These are phyloP conservation scores for Neopestalotiopsis sp. DNA, from an alignment of 2,329 filamentous ascomycete genomes.

Conservation along the genomic window DNA sequence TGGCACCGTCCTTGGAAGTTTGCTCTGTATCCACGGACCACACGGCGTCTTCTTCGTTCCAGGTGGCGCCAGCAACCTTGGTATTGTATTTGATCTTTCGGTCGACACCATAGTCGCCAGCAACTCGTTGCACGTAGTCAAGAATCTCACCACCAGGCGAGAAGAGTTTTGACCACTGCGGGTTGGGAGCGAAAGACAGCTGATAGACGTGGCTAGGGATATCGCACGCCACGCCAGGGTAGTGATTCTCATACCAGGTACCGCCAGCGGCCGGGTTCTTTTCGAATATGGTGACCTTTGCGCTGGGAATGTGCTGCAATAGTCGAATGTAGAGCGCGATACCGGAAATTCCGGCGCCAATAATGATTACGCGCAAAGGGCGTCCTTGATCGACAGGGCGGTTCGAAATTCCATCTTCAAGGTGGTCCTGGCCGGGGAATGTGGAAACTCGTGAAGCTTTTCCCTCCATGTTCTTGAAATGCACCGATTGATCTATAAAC, in stretches of 20 bases:
- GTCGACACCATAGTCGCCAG: constrained; percentile 38
- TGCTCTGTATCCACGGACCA: constrained; percentile 40
- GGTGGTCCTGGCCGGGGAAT: no score
- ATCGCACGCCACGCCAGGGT: constrained; percentile 28
- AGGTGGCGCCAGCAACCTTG: constrained; percentile 46
- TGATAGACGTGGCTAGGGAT: constrained; percentile 26
- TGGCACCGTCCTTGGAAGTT: not conserved
- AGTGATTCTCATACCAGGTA: constrained; percentile 35
- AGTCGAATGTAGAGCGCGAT: constrained; percentile 7
- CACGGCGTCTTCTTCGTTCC: constrained; percentile 47
- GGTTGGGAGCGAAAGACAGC: constrained; percentile 33
- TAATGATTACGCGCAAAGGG: constrained; percentile 5
- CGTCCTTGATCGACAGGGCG: not conserved
- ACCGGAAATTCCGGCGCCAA: not conserved
- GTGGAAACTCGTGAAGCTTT: no score
- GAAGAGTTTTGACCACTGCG: constrained; percentile 38
- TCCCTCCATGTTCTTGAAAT: no score
- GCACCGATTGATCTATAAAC: no score
- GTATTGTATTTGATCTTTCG: constrained; percentile 50
- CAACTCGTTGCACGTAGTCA: constrained; percentile 39
- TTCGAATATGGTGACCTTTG: constrained; percentile 35
- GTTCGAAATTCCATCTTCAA: no score
- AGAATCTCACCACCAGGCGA: constrained; percentile 32
- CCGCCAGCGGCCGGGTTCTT: constrained; percentile 38
- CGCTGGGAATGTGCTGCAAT: not conserved